Evolutionary conservation across 495 filamentous ascomycete genomes (phyloP).

Genomic region (Immersiella caudata): DNA sequence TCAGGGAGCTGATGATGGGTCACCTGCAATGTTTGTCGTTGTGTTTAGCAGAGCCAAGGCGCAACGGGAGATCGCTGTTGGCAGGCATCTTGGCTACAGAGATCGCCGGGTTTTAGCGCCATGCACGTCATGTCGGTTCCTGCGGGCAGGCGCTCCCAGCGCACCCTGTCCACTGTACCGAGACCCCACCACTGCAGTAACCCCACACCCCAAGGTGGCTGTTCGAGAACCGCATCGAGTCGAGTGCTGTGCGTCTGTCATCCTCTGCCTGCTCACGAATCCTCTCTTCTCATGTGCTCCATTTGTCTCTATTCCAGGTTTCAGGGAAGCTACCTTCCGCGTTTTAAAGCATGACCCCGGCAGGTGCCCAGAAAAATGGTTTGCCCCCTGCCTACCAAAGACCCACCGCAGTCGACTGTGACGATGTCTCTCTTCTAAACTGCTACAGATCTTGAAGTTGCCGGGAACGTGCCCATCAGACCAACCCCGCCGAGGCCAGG

Average conservation of each 20-base stretch:
- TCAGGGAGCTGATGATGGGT: not conserved
- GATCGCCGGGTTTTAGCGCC: conserved; percentile 14
- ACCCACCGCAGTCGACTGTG: too few relatives aligned
- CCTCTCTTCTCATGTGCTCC: not conserved
- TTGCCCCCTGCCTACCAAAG: too few relatives aligned
- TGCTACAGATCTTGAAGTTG: too few relatives aligned
- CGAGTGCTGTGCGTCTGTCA: not conserved
- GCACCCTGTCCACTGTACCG: not conserved
- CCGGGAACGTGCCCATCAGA: too few relatives aligned
- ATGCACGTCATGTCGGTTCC: conserved; percentile 13
- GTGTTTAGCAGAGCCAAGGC: not conserved
- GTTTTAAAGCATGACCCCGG: too few relatives aligned
- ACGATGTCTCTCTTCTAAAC: too few relatives aligned
- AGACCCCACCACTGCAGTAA: not conserved
- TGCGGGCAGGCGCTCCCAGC: not conserved
- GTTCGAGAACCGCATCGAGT: too few relatives aligned
- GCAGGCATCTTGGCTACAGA: not conserved
- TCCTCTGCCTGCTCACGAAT: too few relatives aligned
- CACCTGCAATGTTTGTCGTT: not conserved
- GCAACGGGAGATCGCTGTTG: not conserved
- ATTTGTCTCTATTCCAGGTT: too few relatives aligned
- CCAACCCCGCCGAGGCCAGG: too few relatives aligned
- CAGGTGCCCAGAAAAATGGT: too few relatives aligned
- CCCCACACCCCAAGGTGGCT: not conserved
- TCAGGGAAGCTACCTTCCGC: too few relatives aligned